These are phyloP conservation scores for Fusarium sp. DNA, from an alignment of 2,329 filamentous ascomycete genomes.

Conservation along the genomic window DNA sequence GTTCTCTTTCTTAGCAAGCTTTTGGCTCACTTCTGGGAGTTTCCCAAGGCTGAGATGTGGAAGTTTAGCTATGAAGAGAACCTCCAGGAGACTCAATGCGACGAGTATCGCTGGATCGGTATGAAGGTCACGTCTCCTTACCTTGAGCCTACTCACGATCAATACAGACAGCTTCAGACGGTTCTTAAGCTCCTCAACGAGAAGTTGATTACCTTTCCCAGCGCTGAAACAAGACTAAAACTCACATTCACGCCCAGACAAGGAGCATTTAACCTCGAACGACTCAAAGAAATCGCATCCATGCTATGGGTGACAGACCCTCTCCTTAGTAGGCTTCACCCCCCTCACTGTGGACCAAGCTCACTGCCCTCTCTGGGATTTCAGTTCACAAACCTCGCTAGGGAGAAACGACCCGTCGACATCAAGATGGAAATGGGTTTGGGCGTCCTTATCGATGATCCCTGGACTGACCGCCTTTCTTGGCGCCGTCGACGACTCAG, in stretches of 20 bases:
- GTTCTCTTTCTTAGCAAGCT: background rate
- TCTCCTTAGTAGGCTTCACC: slow-evolving; percentile 19
- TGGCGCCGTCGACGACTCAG: slow-evolving; percentile 12
- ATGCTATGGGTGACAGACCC: slow-evolving; percentile 31
- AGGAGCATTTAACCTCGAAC: background rate
- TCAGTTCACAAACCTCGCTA: slow-evolving; percentile 24
- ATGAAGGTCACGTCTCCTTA: slow-evolving; percentile 26
- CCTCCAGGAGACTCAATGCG: slow-evolving; percentile 14
- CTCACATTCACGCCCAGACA: background rate
- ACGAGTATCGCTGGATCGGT: slow-evolving; percentile 23
- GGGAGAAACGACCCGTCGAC: background rate
- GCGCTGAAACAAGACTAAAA: slow-evolving; percentile 15
- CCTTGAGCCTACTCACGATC: background rate
- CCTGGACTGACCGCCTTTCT: slow-evolving; percentile 31
- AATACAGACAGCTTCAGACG: background rate
- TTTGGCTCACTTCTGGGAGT: background rate
- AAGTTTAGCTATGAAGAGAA: slow-evolving; percentile 6
- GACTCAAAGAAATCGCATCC: slow-evolving; percentile 13
- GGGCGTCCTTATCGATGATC: slow-evolving; percentile 15
- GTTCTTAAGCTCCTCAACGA: slow-evolving; percentile 11
- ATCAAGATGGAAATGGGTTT: slow-evolving; percentile 10
- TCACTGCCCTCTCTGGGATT: slow-evolving; percentile 30
- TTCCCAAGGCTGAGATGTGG: slow-evolving; percentile 1
- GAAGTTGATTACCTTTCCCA: slow-evolving; percentile 5
- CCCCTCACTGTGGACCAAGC: slow-evolving; percentile 27